Evolutionary conservation across 148 eudicot genomes (phyloP).

Genomic region (Cornus controversa): DNA sequence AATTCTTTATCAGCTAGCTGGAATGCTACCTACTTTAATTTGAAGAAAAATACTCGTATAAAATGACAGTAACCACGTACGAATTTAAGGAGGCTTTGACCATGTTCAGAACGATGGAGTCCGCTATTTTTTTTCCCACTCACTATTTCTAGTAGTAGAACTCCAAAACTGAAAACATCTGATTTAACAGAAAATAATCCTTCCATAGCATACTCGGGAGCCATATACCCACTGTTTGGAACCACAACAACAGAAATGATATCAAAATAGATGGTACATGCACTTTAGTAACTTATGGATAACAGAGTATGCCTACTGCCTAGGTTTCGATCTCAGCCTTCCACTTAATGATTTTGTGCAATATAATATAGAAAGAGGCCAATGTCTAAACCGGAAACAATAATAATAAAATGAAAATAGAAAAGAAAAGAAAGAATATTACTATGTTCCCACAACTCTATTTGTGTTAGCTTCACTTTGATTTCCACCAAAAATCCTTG

Average conservation of each 20-base stretch:
- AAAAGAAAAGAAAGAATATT: neutral
- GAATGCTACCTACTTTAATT: too few relatives aligned
- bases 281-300: too few relatives aligned
- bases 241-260: too few relatives aligned
- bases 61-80: neutral
- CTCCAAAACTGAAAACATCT: constrained; percentile 22
- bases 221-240: constrained; percentile 15
- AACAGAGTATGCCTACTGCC: too few relatives aligned
- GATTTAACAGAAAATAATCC: constrained; percentile 16
- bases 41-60: too few relatives aligned
- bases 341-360: too few relatives aligned
- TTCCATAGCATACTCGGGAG: constrained; percentile 15
- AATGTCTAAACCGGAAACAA: neutral
- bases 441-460: constrained; percentile 21
- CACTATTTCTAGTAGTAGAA: constrained; percentile 16
- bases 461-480: constrained; percentile 17
- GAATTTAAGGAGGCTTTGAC: constrained; percentile 6
- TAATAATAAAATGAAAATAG: neutral
- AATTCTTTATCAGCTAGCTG: neutral
- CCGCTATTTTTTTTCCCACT: constrained; percentile 2
- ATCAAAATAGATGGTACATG: too few relatives aligned
- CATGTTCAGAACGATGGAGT: neutral
- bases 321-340: too few relatives aligned
- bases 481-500: constrained; percentile 9
- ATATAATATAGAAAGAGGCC: too few relatives aligned